Conservation (phyloP, 1,139 yeast genomes). For the Candida sp. region DNA sequence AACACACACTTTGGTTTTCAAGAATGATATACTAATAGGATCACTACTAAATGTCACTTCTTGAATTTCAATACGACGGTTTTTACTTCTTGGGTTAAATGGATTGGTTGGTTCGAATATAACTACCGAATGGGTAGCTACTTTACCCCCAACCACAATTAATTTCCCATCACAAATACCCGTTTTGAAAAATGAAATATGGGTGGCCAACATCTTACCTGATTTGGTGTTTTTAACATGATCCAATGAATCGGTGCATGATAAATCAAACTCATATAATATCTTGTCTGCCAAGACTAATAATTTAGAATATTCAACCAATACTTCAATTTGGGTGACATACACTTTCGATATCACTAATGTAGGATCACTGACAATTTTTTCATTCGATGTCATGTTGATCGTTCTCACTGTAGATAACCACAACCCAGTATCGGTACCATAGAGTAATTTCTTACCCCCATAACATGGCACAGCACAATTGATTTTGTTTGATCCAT, state of each 20-base stretch:
- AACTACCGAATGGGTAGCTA: constrained; percentile 73
- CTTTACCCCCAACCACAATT: constrained; percentile 86
- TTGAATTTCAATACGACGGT: constrained; percentile 63
- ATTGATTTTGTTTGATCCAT: constrained; percentile 70
- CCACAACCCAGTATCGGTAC: constrained; percentile 91
- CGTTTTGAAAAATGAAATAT: constrained; percentile 84
- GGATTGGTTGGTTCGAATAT: constrained; percentile 77
- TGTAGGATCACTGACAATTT: constrained; percentile 68
- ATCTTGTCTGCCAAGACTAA: constrained; percentile 82
- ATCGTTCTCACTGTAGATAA: constrained; percentile 60
- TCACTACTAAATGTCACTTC: constrained; percentile 85
- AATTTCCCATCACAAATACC: constrained; percentile 91
- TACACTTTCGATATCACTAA: constrained; percentile 73
- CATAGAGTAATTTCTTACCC: constrained; percentile 85
- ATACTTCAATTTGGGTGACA: constrained; percentile 85
- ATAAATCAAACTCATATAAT: constrained; percentile 76
- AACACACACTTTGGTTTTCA: constrained; percentile 84
- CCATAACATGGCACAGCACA: constrained; percentile 96
- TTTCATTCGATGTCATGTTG: constrained; percentile 41
- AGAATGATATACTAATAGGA: constrained; percentile 86
- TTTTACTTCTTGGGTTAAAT: constrained; percentile 54
- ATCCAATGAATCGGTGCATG: constrained; percentile 65
- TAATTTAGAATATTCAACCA: constrained; percentile 87
- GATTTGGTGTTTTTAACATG: constrained; percentile 67
- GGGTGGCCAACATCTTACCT: constrained; percentile 77